These are phyloP conservation scores for Rhipidocladum racemiflorum DNA, from an alignment of 176 grass and related monocot species.

Conservation along the genomic window DNA sequence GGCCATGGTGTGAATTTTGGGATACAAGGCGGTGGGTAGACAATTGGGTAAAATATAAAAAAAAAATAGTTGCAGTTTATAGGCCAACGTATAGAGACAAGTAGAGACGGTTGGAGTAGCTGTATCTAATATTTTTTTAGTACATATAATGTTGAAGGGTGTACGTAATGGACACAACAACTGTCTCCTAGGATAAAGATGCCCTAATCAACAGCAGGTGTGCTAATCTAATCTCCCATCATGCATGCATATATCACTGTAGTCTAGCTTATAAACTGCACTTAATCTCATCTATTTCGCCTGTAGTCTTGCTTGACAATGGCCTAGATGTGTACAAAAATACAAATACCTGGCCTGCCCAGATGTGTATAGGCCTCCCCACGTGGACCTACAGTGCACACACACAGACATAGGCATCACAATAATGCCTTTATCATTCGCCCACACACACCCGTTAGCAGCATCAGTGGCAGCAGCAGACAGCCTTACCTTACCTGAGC, in stretches of 20 bases:
- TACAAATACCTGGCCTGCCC: background rate
- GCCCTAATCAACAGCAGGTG: background rate
- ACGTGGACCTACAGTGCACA: constrained; percentile 23
- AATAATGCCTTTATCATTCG: constrained; percentile 37
- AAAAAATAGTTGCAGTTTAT: background rate
- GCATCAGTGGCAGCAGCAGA: background rate
- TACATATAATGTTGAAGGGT: background rate
- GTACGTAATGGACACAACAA: background rate
- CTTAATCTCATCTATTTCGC: background rate
- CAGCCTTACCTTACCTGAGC: constrained; percentile 15
- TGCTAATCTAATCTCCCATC: background rate
- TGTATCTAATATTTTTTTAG: background rate
- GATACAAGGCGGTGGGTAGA: too few species aligned
- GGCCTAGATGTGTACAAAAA: background rate
- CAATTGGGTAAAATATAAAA: background rate
- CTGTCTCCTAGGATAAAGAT: background rate
- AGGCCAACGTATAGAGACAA: background rate
- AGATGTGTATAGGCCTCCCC: background rate
- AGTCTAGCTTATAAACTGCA: background rate
- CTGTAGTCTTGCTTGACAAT: background rate
- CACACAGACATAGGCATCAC: background rate
- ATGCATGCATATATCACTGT: background rate
- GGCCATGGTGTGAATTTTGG: too few species aligned
- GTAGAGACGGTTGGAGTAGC: background rate
- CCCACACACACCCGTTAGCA: background rate